Base-by-base conservation (phyloP, 495 filamentous ascomycete genomes). In the Aspergillus bridgeri region DNA sequence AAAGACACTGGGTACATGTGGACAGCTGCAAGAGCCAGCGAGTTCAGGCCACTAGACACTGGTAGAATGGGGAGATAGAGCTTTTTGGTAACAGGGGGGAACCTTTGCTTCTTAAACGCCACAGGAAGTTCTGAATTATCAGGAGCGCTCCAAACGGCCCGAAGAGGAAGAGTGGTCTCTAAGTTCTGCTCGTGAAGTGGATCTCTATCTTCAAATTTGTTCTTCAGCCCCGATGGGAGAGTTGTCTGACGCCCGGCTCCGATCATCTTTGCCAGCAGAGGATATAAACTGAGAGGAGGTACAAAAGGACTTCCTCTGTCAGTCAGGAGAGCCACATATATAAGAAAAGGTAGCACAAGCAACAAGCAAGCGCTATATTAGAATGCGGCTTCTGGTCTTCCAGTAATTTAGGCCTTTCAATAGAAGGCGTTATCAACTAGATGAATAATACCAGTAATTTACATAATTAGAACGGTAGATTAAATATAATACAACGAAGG, bases 41-140 rank as follows among this genome's bases (percentile, higher is more conserved):
- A 58, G 42, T 58, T 58, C 13, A 46, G 42, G 6, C 56, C 49
- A 23, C 56, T 49, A 18, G 38, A 42, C 3, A 19, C 56, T 17
- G 56, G 23, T 47, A 53, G 19, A 53, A 58, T 52, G 3, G 56
- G 56, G 42, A 58, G 45, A 27, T 49, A 58, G 6, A 52, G 49
- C 49, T 13, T 58, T 25, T 58, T 58, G 7, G 17, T 52, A 8
- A 49, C 27, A n/a, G 49, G 56, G 13, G 56, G 56, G 18, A 58
- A 58, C 22, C 51, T 57, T n/a, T 42, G 15, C n/a, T 42, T 57
- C 22, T 42, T 57, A 33, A 57, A 45, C 8, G 48, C 55, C 17
- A 11, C 33, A 11, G 55, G 55, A 22, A 57, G 48, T 25, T 48
- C 33, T 38, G 33, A 2, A 38, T 38, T 38, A 38, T 38, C 33